Evolutionary conservation across 1,139 yeast genomes (phyloP).

Genomic region (Protomyces arabidopsidicola): DNA sequence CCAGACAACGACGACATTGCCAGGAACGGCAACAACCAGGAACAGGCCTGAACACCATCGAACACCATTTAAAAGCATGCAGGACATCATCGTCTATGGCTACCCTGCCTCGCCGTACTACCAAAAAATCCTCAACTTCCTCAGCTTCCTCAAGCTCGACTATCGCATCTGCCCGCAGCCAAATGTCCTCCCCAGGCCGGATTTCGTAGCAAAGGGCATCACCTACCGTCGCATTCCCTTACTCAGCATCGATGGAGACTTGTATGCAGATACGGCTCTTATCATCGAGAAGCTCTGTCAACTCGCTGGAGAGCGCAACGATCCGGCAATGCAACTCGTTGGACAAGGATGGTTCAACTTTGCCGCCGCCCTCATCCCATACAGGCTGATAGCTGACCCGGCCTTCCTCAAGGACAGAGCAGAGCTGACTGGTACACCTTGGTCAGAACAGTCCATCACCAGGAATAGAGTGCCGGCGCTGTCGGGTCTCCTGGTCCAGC

Average conservation of each 20-base stretch:
- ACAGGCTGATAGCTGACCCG: conserved; percentile 10
- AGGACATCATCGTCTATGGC: conserved; percentile 14
- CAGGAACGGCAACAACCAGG: too few species aligned
- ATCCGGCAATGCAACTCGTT: conserved; percentile 2
- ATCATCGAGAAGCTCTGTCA: conserved; percentile 3
- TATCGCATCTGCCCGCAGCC: conserved; percentile 14
- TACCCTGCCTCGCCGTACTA: conserved; percentile 24
- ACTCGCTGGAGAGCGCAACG: conserved; percentile 4
- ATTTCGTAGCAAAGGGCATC: conserved; percentile 11
- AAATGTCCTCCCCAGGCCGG: conserved; percentile 20
- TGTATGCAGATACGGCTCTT: conserved; percentile 9
- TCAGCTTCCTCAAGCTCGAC: conserved; percentile 10
- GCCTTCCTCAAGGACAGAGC: conserved; percentile 17
- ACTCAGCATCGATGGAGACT: conserved; percentile 14
- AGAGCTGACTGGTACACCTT: conserved; percentile 23
- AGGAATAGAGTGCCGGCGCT: background rate
- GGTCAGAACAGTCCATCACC: conserved; percentile 5
- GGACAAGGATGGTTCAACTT: conserved; percentile 6
- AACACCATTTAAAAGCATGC: background rate
- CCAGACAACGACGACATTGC: too few species aligned
- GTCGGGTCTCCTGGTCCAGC: conserved; percentile 6
- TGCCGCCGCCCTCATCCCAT: conserved; percentile 11
- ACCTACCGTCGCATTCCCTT: conserved; percentile 23
- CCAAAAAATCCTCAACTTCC: conserved; percentile 12
- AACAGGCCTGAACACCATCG: too few species aligned